Evolutionary conservation across 2,329 filamentous ascomycete species (phyloP), one percentile per base, ranked within the genome.

Genomic region (Penicillium polonicum): DNA sequence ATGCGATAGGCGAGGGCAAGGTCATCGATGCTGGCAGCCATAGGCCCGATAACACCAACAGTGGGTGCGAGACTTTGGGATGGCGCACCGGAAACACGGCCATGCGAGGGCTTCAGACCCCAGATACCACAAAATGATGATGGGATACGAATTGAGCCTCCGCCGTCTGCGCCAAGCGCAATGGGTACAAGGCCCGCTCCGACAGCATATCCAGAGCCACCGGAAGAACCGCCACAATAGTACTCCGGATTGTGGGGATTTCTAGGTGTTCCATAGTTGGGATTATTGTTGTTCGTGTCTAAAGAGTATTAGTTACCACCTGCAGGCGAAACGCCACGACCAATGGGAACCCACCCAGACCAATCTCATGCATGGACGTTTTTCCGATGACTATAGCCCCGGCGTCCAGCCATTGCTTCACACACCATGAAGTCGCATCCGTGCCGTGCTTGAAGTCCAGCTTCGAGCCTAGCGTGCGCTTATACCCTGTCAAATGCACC

Each of bases 221-320:
- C 90, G 0, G 90, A 92, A 0, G 89, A 92, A 29, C 91, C 91
- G 48, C 91, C 91, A 5, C 88, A 86, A 71, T 92, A 95, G 78
- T 92, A 94, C 3, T 80, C 73, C 19, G 81, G 79, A 74, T 93
- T 92, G 73, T 90, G 84, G 63, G 90, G 91, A 73, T 95, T 94
- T 19, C 84, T 80, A 0, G 91, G 88, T 0, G 90, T 91, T 38
- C 90, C 90, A 69, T 85, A 87, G 39, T 80, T 81, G 6, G 86
- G 84, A 68, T 96, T 96, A 72, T 91, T 91, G 62, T 92, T 92
- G n/a, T 84, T 92, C 0, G 89, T 91, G 68, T 94, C 89, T 77
- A 54, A 13, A 36, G 53, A 48, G 48, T 25, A 50, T 59, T 48
- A 61, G 48, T 13, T 39, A 35, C 29, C 21, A 12, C 36, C 35